Conservation (phyloP, 2,329 filamentous ascomycete species). For the Microdochium trichocladiopsis region DNA sequence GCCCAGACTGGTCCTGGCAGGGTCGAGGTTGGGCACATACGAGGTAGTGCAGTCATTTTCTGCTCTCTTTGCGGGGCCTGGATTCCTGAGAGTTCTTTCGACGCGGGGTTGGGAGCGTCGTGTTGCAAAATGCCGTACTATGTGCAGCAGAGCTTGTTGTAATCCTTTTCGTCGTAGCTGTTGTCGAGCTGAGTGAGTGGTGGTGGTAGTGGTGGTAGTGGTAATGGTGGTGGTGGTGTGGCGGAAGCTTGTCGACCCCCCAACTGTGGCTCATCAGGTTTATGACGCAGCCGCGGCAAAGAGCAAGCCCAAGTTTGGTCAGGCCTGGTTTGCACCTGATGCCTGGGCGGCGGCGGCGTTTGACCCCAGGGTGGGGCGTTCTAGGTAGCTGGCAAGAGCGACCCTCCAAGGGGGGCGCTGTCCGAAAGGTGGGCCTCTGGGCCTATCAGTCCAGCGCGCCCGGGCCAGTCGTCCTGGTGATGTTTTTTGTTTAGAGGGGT, state of each 20-base stretch:
- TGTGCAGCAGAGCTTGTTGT: too few relatives aligned
- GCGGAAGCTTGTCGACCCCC: constrained; percentile 6
- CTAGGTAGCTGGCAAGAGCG: too few relatives aligned
- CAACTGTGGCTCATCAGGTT: constrained; percentile 1
- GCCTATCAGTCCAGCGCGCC: background rate
- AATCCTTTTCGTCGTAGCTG: too few relatives aligned
- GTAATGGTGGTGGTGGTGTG: constrained; percentile 6
- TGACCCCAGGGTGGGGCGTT: background rate
- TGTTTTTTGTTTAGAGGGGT: constrained; percentile 1
- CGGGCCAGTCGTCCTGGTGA: background rate
- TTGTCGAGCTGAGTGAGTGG: too few relatives aligned
- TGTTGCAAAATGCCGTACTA: too few relatives aligned
- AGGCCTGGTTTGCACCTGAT: background rate
- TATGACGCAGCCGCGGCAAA: constrained; percentile 1
- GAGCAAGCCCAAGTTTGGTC: background rate
- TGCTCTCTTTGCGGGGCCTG: background rate
- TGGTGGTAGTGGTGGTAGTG: background rate
- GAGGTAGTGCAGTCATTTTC: constrained; percentile 22
- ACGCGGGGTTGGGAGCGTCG: background rate
- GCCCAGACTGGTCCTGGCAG: background rate
- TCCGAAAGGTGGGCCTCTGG: background rate
- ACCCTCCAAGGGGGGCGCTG: too few relatives aligned
- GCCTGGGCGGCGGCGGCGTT: background rate
- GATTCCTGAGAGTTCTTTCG: background rate
- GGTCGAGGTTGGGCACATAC: constrained; percentile 11